These are phyloP conservation scores for Candida golubevii DNA, from an alignment of 805 yeast species.

Conservation along the genomic window DNA sequence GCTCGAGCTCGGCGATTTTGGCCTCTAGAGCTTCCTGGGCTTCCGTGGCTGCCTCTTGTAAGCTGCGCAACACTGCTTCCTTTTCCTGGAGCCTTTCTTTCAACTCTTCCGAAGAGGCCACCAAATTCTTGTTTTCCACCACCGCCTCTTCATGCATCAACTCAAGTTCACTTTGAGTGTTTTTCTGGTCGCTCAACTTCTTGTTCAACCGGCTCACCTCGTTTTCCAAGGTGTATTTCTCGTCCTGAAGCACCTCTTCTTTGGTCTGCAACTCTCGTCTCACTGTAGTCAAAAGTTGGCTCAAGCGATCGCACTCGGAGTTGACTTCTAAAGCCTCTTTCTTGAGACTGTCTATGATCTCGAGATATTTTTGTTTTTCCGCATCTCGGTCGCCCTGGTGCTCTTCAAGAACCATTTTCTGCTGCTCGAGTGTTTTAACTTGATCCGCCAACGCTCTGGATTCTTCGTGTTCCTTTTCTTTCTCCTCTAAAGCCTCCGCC, in stretches of 20 bases:
- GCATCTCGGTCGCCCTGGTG: slow-evolving; percentile 22
- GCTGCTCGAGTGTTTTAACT: slow-evolving; percentile 38
- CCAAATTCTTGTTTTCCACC: slow-evolving; percentile 39
- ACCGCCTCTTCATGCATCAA: slow-evolving; percentile 34
- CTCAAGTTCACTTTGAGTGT: slow-evolving; percentile 40
- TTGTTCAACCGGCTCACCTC: slow-evolving; percentile 35
- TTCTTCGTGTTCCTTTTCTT: slow-evolving; percentile 1
- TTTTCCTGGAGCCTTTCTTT: slow-evolving; percentile 35
- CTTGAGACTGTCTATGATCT: slow-evolving; percentile 11
- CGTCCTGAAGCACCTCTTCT: slow-evolving; percentile 34
- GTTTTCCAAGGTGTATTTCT: slow-evolving; percentile 38
- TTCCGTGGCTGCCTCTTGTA: slow-evolving; percentile 6
- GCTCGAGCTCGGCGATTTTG: slow-evolving; percentile 4
- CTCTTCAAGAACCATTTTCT: slow-evolving; percentile 9
- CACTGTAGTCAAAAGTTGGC: slow-evolving; percentile 33
- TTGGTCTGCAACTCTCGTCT: slow-evolving; percentile 36
- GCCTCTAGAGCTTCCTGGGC: slow-evolving; percentile 6
- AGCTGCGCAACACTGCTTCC: slow-evolving; percentile 20
- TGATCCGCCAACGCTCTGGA: slow-evolving; percentile 17
- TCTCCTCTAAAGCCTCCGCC: slow-evolving; percentile 6
- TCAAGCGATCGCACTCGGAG: slow-evolving; percentile 50
- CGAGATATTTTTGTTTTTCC: slow-evolving; percentile 18
- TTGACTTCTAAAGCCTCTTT: slow-evolving; percentile 39
- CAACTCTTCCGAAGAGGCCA: slow-evolving; percentile 41
- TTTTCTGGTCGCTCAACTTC: slow-evolving; percentile 36